phyloP scores from a whole-genome alignment of 352 stramenopile genomes.

The Globisporangium paddicum region DNA sequence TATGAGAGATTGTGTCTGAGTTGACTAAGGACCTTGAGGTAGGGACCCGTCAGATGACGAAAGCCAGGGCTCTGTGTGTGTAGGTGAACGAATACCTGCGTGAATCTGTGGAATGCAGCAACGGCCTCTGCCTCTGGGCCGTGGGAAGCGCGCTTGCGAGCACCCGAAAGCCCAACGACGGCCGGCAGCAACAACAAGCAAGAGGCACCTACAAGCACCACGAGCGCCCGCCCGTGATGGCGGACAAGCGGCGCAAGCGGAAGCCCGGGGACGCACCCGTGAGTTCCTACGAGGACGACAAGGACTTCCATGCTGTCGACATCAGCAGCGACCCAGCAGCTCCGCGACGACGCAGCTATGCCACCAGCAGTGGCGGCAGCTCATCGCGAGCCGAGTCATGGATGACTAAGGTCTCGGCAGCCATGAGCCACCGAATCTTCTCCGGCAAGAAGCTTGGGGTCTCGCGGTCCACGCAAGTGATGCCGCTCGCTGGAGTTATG shows the following conservation, averaged over 20 bases:
- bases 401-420: constrained; percentile 58
- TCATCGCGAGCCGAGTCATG: constrained; percentile 43
- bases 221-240: constrained; percentile 19
- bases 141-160: background rate
- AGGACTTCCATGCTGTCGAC: constrained; percentile 35
- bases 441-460: constrained; percentile 37
- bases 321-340: constrained; percentile 15
- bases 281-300: constrained; percentile 22
- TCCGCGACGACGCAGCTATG: constrained; percentile 26
- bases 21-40: background rate
- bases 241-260: constrained; percentile 35
- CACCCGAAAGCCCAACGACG: background rate
- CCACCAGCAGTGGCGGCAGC: constrained; percentile 12
- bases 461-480: constrained; percentile 59
- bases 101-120: background rate
- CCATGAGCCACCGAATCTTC: constrained; percentile 65
- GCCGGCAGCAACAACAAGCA: background rate
- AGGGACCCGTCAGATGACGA: background rate
- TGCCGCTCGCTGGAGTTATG: constrained; percentile 25
- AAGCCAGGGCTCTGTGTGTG: background rate
- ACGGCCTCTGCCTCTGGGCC: background rate
- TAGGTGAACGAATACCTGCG: background rate
- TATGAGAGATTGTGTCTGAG: background rate
- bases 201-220: background rate
- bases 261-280: constrained; percentile 11